Evolutionary conservation across 2,329 filamentous ascomycete species (phyloP).

Genomic region (Arthrobotrys iridis): DNA sequence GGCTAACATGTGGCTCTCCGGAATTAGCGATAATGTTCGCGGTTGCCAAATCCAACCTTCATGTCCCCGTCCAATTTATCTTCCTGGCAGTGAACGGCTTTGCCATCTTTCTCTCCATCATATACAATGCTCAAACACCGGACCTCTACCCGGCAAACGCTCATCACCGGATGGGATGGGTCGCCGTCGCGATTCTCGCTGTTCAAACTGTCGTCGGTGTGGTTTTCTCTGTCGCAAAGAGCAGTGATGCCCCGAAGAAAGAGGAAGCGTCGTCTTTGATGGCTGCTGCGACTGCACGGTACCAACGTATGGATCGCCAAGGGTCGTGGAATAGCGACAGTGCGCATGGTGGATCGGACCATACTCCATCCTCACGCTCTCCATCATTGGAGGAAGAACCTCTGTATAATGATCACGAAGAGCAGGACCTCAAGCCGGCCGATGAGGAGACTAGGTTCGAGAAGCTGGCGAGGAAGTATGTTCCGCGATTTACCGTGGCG

Average conservation of each 20-base stretch:
- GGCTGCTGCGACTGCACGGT: constrained; percentile 63
- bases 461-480: constrained; percentile 42
- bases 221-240: constrained; percentile 65
- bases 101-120: constrained; percentile 72
- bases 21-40: constrained; percentile 82
- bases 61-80: constrained; percentile 73
- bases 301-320: constrained; percentile 51
- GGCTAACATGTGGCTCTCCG: constrained; percentile 8
- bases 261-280: constrained; percentile 71
- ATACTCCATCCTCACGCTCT: constrained; percentile 42
- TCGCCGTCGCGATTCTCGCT: constrained; percentile 75
- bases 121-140: constrained; percentile 83
- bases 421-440: constrained; percentile 28
- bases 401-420: constrained; percentile 39
- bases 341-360: constrained; percentile 49
- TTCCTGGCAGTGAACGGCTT: constrained; percentile 73
- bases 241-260: constrained; percentile 58
- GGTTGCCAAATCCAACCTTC: constrained; percentile 78
- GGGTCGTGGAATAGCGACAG: constrained; percentile 50
- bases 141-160: constrained; percentile 87
- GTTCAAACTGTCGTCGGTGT: constrained; percentile 76
- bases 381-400: constrained; percentile 42
- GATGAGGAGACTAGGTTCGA: constrained; percentile 38
- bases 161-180: constrained; percentile 90
- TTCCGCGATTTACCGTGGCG: constrained; percentile 39